Evolutionary conservation across 2,329 filamentous ascomycete genomes (phyloP).

Genomic region (Epicoccum sorghinum): DNA sequence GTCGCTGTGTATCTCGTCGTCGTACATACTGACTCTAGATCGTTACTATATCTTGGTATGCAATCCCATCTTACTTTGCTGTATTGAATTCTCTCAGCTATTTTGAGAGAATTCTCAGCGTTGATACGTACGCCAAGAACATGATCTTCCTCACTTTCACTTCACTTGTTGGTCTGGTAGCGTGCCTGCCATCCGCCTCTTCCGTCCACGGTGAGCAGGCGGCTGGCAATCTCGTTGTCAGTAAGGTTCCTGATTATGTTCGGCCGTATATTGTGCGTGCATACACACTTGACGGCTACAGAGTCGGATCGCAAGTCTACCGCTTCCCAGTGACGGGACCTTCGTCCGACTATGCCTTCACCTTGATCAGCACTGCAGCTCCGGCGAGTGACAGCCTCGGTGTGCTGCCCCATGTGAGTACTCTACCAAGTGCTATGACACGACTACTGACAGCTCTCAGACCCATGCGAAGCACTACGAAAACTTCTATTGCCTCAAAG

Average conservation of each 20-base stretch:
- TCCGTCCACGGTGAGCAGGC: background rate
- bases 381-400: slow-evolving; percentile 47
- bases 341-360: slow-evolving; percentile 54
- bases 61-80: too few species aligned
- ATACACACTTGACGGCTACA: slow-evolving; percentile 42
- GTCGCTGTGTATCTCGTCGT: too few species aligned
- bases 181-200: slow-evolving; percentile 10
- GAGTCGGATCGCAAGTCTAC: slow-evolving; percentile 48
- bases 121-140: too few species aligned
- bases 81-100: too few species aligned
- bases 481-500: slow-evolving; percentile 56
- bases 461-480: slow-evolving; percentile 53
- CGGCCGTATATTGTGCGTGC: slow-evolving; percentile 48
- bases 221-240: slow-evolving; percentile 18
- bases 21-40: too few species aligned
- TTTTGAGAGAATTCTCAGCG: too few species aligned
- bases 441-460: slow-evolving; percentile 1
- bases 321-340: slow-evolving; percentile 54
- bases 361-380: slow-evolving; percentile 53
- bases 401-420: slow-evolving; percentile 49
- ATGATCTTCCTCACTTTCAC: slow-evolving; percentile 7
- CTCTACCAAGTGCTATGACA: too few species aligned
- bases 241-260: slow-evolving; percentile 38
- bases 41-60: too few species aligned
- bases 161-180: slow-evolving; percentile 6